Evolutionary conservation across 495 filamentous ascomycete species (phyloP), one percentile per base, ranked within the genome.

Genomic region (Aspergillus egyptiacus): DNA sequence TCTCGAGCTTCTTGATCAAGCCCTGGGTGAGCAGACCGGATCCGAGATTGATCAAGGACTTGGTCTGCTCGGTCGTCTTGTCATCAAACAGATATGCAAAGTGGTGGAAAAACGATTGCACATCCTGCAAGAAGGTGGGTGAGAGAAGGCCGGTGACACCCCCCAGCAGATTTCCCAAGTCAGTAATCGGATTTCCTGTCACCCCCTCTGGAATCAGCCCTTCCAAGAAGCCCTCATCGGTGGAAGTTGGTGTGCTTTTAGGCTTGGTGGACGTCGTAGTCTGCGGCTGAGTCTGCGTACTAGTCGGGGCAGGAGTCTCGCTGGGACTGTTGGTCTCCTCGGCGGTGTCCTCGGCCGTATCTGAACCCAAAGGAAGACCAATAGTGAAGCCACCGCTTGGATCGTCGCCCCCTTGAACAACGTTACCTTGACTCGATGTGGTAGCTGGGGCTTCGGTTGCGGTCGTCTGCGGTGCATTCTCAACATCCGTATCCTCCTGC

Each of bases 21-120:
- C 52, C 53, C 40, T 60, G 41, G 28, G 63, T 64, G 30, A 69
- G 53, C 20, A 67, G 55, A 1, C 49, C 47, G 15, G 57, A 59
- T 17, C 55, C 66, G 22, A 58, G 60, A 22, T 59, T 44, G 24
- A 69, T 51, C 46, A 69, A 36, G 6, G 46, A 44, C 50, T 69
- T 69, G 27, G 64, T 61, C 50, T 75, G 64, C 5, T 59, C 48
- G 11, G 66, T 69, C 6, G 62, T 66, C 44, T 59, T 59, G 39
- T 71, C 65, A 42, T 74, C 70, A 7, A 78, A 60, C 18, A 76
- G 60, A 32, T 65, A 65, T 13, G 66, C 61, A 17, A 75, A 58
- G 41, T 76, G 67, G 31, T 69, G 58, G 35, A 78, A 63, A 41
- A 78, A 70, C 11, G 67, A 67, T 14, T 69, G 66, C n/a, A 78